Conservation (phyloP, 306 rosid species). For the Myrica gale region DNA sequence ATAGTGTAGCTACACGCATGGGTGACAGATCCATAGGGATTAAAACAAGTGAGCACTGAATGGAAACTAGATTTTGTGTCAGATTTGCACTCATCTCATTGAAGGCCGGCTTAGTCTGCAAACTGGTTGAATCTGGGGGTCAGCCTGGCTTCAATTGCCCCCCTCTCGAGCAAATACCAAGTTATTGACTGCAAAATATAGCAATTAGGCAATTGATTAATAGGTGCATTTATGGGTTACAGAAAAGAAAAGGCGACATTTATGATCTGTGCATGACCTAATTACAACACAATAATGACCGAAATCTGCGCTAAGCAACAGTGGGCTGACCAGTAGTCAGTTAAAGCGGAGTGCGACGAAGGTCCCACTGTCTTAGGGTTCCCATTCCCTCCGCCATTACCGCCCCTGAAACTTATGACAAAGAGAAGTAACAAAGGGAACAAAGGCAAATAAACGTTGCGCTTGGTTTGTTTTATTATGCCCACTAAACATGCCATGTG, state of each 20-base stretch:
- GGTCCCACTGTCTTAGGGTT: slow-evolving; percentile 35
- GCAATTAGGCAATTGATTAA: no score
- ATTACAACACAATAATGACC: slow-evolving; percentile 1
- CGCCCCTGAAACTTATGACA: slow-evolving; percentile 38
- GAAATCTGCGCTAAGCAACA: slow-evolving; percentile 17
- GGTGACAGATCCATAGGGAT: no score
- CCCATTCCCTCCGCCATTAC: slow-evolving; percentile 29
- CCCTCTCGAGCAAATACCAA: background rate
- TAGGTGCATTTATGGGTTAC: no score
- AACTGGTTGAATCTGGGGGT: background rate
- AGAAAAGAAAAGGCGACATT: background rate
- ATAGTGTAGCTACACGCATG: no score
- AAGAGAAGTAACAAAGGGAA: background rate
- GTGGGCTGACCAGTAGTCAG: background rate
- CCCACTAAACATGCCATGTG: slow-evolving; percentile 31
- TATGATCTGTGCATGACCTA: slow-evolving; percentile 1
- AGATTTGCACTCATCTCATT: no score
- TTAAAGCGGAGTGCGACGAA: slow-evolving; percentile 22
- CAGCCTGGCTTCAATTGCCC: background rate
- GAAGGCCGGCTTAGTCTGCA: no score
- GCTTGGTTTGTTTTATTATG: slow-evolving; percentile 5
- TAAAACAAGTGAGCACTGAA: no score
- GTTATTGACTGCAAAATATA: background rate
- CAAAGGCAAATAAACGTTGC: slow-evolving; percentile 3
- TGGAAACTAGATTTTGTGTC: no score